A percentile compares a stretch with the other conserved stretches of the same genome.
These are phyloP conservation scores for Zelopaecilomyces penicillatus DNA, from an alignment of 2,329 filamentous ascomycete genomes.

Conservation along the genomic window DNA sequence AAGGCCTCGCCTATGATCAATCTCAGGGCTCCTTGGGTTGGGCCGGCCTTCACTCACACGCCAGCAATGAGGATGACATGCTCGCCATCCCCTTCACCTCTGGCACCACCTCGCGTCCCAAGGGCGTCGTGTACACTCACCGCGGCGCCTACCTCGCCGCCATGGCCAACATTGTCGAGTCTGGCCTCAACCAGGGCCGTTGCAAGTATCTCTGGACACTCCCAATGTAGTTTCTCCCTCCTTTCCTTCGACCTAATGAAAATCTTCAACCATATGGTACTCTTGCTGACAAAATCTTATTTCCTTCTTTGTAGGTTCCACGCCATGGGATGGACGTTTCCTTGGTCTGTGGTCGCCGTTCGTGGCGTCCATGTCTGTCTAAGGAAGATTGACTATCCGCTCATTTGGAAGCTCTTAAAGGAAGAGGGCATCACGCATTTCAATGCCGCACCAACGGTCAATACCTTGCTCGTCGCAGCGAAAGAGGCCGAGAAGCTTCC, in stretches of 20 bases:
- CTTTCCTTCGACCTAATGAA: conserved; percentile 28
- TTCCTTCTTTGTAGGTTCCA: conserved; percentile 44
- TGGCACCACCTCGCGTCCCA: conserved; percentile 83
- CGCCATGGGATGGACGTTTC: conserved; percentile 74
- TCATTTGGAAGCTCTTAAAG: conserved; percentile 85
- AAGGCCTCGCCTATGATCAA: conserved; percentile 67
- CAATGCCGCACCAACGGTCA: conserved; percentile 92
- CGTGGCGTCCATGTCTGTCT: conserved; percentile 93
- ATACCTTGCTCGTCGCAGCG: conserved; percentile 80
- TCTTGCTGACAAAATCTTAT: background rate
- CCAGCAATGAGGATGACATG: conserved; percentile 66
- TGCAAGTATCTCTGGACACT: conserved; percentile 87
- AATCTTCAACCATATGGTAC: too few species aligned
- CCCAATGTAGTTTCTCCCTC: conserved; percentile 61
- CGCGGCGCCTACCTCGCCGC: conserved; percentile 79
- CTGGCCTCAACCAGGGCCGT: conserved; percentile 66
- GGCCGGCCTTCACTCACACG: conserved; percentile 64
- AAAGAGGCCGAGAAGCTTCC: conserved; percentile 64
- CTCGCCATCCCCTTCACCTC: conserved; percentile 90
- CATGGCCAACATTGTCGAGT: conserved; percentile 80
- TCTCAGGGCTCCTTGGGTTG: conserved; percentile 63
- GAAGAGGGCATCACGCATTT: conserved; percentile 87
- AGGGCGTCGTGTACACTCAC: conserved; percentile 89
- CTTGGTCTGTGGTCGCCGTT: conserved; percentile 87
- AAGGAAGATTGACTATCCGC: conserved; percentile 86